A percentile compares a stretch with the other conserved stretches of the same genome.
Conservation (phyloP, 768 basidiomycete species). For the Boletus subcaerulescens region DNA sequence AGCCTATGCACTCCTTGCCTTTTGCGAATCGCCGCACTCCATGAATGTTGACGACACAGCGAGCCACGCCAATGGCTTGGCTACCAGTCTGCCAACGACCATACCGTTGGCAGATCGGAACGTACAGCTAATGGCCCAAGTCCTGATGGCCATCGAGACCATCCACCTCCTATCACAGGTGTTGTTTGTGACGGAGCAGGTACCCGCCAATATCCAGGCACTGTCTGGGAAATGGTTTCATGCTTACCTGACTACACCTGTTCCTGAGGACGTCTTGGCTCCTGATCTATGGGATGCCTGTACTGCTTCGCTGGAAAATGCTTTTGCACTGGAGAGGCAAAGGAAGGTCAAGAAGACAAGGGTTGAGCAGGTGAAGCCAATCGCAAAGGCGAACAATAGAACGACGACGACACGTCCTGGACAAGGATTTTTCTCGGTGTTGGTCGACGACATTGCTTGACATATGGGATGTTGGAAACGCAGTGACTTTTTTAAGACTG, state of each 20-base stretch:
- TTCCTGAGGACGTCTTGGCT: conserved; percentile 25
- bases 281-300: conserved; percentile 47
- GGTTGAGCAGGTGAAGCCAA: conserved; percentile 12
- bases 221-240: conserved; percentile 68
- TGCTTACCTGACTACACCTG: conserved; percentile 38
- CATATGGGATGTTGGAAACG: background rate
- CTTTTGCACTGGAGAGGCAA: conserved; percentile 45
- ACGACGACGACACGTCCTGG: background rate
- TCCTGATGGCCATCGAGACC: conserved; percentile 54
- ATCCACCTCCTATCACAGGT: conserved; percentile 60
- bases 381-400: conserved; percentile 24
- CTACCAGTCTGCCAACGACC: conserved; percentile 2
- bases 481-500: background rate
- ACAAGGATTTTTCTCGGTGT: conserved; percentile 38
- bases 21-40: conserved; percentile 34
- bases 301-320: conserved; percentile 43
- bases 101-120: conserved; percentile 51
- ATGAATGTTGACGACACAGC: conserved; percentile 8
- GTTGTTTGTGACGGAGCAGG: conserved; percentile 49
- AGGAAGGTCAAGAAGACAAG: conserved; percentile 43
- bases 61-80: conserved; percentile 16
- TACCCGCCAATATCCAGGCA: conserved; percentile 43
- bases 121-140: conserved; percentile 67
- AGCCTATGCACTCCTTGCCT: conserved; percentile 54
- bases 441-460: conserved; percentile 40